Evolutionary conservation across 306 rosid species (phyloP).

Genomic region (Pyrus pyrifolia): DNA sequence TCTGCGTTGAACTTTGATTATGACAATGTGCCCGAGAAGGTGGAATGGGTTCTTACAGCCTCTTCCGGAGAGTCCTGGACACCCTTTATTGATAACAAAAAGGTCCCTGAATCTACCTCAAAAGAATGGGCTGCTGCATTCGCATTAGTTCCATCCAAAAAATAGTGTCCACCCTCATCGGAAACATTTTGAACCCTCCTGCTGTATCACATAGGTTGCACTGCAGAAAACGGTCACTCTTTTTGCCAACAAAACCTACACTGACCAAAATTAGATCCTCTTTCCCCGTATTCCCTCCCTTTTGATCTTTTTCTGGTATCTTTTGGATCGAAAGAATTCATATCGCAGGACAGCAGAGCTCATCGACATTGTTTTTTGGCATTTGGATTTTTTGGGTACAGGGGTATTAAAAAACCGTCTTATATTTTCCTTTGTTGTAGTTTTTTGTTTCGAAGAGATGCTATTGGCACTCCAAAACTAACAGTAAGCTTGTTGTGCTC

Average conservation of each 20-base stretch:
- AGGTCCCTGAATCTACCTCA: slow-evolving; percentile 25
- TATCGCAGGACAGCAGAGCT: slow-evolving; percentile 2
- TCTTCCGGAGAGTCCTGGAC: slow-evolving; percentile 35
- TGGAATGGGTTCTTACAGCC: slow-evolving; percentile 49
- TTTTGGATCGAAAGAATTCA: not conserved
- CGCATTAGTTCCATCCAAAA: slow-evolving; percentile 20
- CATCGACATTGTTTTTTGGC: not conserved
- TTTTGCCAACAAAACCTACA: slow-evolving; percentile 5
- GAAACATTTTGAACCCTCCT: not conserved
- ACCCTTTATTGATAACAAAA: slow-evolving; percentile 30
- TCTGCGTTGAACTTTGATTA: slow-evolving; percentile 32
- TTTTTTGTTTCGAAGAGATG: not conserved
- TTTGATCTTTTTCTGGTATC: not conserved
- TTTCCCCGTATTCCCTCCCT: not conserved
- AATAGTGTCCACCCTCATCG: not conserved
- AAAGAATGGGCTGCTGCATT: slow-evolving; percentile 46
- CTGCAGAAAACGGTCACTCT: not conserved
- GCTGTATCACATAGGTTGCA: not conserved
- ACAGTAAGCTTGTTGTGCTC: not conserved
- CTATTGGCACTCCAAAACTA: not conserved
- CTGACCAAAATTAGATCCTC: slow-evolving; percentile 16
- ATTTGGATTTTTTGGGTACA: not conserved
- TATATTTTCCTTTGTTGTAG: not conserved
- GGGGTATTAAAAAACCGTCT: not conserved
- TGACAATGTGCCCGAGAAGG: slow-evolving; percentile 38